Evolutionary conservation across 805 yeast genomes (phyloP).

Genomic region (Torulaspora delbrueckii): DNA sequence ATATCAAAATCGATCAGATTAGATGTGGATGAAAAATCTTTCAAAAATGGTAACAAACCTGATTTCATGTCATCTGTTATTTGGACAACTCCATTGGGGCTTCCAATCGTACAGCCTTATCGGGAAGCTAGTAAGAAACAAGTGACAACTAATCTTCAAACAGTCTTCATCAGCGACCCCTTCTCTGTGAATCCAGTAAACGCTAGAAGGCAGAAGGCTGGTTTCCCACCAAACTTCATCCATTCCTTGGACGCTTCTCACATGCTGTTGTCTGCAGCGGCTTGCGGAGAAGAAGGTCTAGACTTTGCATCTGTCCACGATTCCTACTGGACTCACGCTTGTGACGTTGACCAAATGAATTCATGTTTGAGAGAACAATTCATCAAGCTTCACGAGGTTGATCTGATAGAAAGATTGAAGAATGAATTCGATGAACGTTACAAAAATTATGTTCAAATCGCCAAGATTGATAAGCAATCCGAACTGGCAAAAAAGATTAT

Average conservation of each 20-base stretch:
- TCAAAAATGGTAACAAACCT: conserved; percentile 45
- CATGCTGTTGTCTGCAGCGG: conserved; percentile 83
- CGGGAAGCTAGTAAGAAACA: conserved; percentile 61
- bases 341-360: conserved; percentile 72
- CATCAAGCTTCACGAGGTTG: conserved; percentile 67
- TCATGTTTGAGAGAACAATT: conserved; percentile 67
- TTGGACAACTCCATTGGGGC: conserved; percentile 95
- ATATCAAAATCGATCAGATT: conserved; percentile 74
- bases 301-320: conserved; percentile 95
- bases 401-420: conserved; percentile 64
- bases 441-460: conserved; percentile 58
- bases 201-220: conserved; percentile 82
- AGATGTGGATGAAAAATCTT: conserved; percentile 48
- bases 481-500: conserved; percentile 48
- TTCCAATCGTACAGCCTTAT: conserved; percentile 97
- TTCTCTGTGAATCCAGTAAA: conserved; percentile 76
- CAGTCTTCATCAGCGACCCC: conserved; percentile 86
- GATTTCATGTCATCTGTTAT: conserved; percentile 81
- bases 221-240: conserved; percentile 92
- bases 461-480: conserved; percentile 48
- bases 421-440: conserved; percentile 81
- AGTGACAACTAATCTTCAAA: conserved; percentile 78
- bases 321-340: conserved; percentile 97
- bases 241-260: conserved; percentile 97
- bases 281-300: conserved; percentile 60